A percentile compares a stretch with the other conserved stretches of the same genome.
Conservation (phyloP, 2,329 filamentous ascomycete genomes). For the Scedosporium boydii region DNA sequence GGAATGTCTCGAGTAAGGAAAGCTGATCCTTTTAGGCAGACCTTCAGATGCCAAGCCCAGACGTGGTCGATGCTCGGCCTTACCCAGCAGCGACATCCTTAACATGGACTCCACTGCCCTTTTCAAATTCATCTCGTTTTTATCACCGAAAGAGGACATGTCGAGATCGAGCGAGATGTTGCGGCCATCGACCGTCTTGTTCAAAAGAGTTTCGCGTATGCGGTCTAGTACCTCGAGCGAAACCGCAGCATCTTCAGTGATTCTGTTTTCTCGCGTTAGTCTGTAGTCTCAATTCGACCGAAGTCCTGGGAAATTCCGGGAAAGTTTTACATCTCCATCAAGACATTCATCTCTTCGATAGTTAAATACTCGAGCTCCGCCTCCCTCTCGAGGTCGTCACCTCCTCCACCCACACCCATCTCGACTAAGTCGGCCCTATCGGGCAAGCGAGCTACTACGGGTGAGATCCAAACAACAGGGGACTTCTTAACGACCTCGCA, state of each 20-base stretch:
- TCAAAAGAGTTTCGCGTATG: conserved; percentile 6
- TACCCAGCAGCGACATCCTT: conserved; percentile 11
- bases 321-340: conserved; percentile 28
- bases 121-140: conserved; percentile 17
- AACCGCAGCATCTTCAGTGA: conserved; percentile 12
- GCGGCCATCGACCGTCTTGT: conserved; percentile 16
- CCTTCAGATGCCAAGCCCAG: not conserved
- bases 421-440: conserved; percentile 60
- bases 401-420: conserved; percentile 68
- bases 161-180: conserved; percentile 24
- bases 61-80: conserved; percentile 7
- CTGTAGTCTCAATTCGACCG: too few species aligned
- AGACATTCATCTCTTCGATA: conserved; percentile 39
- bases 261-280: not conserved
- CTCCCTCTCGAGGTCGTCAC: conserved; percentile 60
- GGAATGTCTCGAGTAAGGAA: conserved; percentile 85
- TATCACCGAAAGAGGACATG: conserved; percentile 16
- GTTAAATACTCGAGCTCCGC: conserved; percentile 54
- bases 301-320: not conserved
- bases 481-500: conserved; percentile 39
- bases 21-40: conserved; percentile 40
- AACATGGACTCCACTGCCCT: conserved; percentile 16
- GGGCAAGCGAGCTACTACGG: conserved; percentile 58
- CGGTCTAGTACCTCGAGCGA: conserved; percentile 12
- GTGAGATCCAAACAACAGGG: conserved; percentile 64